Conservation (phyloP, 2,329 filamentous ascomycete species). For the Ascochyta rabiei region DNA sequence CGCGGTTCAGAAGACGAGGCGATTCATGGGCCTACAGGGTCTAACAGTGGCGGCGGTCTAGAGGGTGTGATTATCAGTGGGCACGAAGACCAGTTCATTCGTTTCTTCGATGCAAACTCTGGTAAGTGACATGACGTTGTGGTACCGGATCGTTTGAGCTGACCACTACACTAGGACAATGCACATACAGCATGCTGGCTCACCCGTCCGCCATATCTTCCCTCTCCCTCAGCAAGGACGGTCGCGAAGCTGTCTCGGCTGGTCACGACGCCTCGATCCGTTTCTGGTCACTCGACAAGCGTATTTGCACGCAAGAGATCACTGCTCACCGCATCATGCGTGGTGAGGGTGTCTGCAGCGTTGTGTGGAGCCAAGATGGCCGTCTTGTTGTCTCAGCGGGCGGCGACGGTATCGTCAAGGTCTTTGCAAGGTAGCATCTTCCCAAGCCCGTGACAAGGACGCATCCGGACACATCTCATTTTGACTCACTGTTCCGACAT, state of each 20-base stretch:
- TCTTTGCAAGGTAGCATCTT: slow-evolving; percentile 61
- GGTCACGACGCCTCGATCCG: slow-evolving; percentile 94
- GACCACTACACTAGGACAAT: slow-evolving; percentile 73
- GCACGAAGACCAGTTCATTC: slow-evolving; percentile 93
- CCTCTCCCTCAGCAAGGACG: slow-evolving; percentile 89
- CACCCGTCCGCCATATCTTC: slow-evolving; percentile 93
- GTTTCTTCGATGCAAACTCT: slow-evolving; percentile 98
- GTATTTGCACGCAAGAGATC: slow-evolving; percentile 93
- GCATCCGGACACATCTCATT: background rate
- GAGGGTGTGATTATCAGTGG: slow-evolving; percentile 95
- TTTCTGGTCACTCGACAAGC: slow-evolving; percentile 97
- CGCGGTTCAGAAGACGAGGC: slow-evolving; percentile 75
- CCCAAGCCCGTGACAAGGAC: background rate
- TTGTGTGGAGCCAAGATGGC: slow-evolving; percentile 95
- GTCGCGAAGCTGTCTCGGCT: slow-evolving; percentile 90
- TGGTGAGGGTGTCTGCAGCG: slow-evolving; percentile 91
- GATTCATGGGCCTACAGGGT: slow-evolving; percentile 81
- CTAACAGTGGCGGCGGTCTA: slow-evolving; percentile 72
- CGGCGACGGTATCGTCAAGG: slow-evolving; percentile 94
- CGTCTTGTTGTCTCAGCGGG: slow-evolving; percentile 93
- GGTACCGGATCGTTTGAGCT: background rate
- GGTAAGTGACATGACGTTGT: slow-evolving; percentile 67
- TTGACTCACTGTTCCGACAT: background rate
- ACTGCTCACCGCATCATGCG: slow-evolving; percentile 93
- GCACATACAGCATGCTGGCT: slow-evolving; percentile 97